Evolutionary conservation across 1,284 basidiomycete species (phyloP).

Genomic region (Puccinia polysora): DNA sequence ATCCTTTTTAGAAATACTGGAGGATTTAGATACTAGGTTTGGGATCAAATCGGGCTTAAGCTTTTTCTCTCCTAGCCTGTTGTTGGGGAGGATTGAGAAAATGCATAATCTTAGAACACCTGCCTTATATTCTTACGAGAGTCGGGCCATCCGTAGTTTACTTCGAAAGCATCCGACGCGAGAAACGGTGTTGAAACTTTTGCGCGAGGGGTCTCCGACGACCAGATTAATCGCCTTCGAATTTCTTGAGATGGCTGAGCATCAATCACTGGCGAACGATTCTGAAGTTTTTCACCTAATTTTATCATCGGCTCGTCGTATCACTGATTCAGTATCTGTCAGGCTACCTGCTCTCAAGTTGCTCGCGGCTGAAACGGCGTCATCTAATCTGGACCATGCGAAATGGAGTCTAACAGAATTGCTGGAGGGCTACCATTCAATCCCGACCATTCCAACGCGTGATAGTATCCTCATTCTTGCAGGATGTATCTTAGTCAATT

Average conservation of each 20-base stretch:
- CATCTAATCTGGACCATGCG: not conserved
- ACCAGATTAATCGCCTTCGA: not conserved
- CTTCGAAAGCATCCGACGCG: not conserved
- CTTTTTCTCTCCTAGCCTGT: not conserved
- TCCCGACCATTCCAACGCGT: conserved; percentile 11
- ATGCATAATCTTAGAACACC: not conserved
- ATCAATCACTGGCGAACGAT: conserved; percentile 15
- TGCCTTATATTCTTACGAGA: conserved; percentile 10
- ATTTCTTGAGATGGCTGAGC: conserved; percentile 9
- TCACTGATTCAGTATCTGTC: conserved; percentile 8
- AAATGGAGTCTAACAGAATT: conserved; percentile 25
- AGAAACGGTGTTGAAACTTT: conserved; percentile 8
- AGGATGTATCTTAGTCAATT: conserved; percentile 13
- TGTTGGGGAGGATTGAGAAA: not conserved
- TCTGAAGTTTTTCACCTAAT: conserved; percentile 7
- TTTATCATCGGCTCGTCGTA: not conserved
- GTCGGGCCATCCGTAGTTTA: not conserved
- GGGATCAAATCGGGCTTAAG: not conserved
- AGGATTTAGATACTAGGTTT: conserved; percentile 20
- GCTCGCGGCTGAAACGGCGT: not conserved
- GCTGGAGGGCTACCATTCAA: conserved; percentile 8
- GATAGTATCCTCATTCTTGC: conserved; percentile 21
- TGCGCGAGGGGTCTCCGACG: not conserved
- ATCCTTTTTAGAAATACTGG: conserved; percentile 21
- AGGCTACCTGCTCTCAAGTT: conserved; percentile 25